A percentile compares a stretch with the other conserved stretches of the same genome.
phyloP scores from a whole-genome alignment of 2,329 filamentous ascomycete species.

The Colletotrichum eleusines region DNA sequence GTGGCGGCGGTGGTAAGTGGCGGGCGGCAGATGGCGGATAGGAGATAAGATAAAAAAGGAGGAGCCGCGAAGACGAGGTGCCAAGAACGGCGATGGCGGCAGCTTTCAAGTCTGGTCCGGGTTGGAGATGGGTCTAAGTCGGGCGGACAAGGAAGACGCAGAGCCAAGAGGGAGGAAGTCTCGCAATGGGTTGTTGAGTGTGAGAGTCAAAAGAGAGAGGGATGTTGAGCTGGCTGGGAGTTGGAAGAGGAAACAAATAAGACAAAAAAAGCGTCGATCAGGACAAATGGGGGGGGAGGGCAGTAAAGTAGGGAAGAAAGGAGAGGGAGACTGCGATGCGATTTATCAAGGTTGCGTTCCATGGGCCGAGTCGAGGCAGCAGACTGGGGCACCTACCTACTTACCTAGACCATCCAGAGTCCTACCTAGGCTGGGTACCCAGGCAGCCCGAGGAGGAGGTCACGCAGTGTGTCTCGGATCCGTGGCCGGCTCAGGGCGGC shows the following conservation, averaged over 20 bases:
- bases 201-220: background rate
- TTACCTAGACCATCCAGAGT: background rate
- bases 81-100: background rate
- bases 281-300: conserved; percentile 8
- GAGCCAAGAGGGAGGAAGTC: background rate
- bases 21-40: conserved; percentile 1
- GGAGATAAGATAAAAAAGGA: conserved; percentile 36
- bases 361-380: conserved; percentile 26
- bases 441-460: conserved; percentile 20
- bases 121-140: background rate
- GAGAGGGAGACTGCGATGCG: conserved; percentile 17
- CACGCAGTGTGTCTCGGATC: conserved; percentile 41
- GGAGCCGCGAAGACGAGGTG: background rate
- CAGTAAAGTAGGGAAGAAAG: conserved; percentile 3
- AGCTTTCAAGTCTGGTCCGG: background rate
- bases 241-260: background rate
- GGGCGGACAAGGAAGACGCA: background rate
- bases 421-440: background rate
- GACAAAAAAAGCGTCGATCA: background rate
- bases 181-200: background rate
- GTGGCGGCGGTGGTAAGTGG: background rate
- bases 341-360: conserved; percentile 38
- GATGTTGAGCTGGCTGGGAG: background rate
- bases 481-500: conserved; percentile 38
- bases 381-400: conserved; percentile 12